Evolutionary conservation across 495 filamentous ascomycete species (phyloP), one percentile per base, ranked within the genome.

Genomic region (Hypoxylon rickii): DNA sequence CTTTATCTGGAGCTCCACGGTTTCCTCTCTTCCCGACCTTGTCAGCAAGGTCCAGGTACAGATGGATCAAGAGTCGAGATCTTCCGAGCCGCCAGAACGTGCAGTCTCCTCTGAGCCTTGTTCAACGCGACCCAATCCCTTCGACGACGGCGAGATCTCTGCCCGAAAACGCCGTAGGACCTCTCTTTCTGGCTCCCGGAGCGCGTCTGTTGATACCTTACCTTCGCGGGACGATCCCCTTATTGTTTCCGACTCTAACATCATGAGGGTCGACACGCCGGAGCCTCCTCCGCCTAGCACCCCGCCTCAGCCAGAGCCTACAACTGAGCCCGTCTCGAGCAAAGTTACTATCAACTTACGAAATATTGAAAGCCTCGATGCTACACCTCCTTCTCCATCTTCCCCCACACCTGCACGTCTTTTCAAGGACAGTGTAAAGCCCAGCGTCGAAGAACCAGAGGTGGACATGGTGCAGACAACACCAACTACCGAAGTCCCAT

Each of bases 51-150:
- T 40, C 64, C 76, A 75, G 52, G 48, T 40, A 62, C 76, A 75
- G 75, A 83, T 83, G 80, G 79, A 79, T 74, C 73, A 73, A 67
- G 71, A 75, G 67, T 65, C 76, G 70, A 69, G 65, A 58, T 58
- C 68, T 56, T 70, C 77, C 73, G 74, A 78, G 65, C 69, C 73
- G 68, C 75, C 71, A 76, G 77, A 81, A 73, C 78, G 79, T 73
- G 77, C 79, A 55, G 70, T 74, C 69, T 83, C 80, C 61, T 82
- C 79, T 64, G 80, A 83, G 75, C 77, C 79, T 70, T 76, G 78
- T 74, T 81, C 80, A 63, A 77, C 76, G 61, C 77, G 79, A 47
- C 74, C 76, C 32, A 82, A 83, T 48, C 80, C 79, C 24, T 83
- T 82, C 64, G 76, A 79, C 71, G 75, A 78, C 68, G 68, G 70